A percentile compares a stretch with the other conserved stretches of the same genome.
phyloP scores from a whole-genome alignment of 352 stramenopile genomes.

The Phytophthora aleatoria region DNA sequence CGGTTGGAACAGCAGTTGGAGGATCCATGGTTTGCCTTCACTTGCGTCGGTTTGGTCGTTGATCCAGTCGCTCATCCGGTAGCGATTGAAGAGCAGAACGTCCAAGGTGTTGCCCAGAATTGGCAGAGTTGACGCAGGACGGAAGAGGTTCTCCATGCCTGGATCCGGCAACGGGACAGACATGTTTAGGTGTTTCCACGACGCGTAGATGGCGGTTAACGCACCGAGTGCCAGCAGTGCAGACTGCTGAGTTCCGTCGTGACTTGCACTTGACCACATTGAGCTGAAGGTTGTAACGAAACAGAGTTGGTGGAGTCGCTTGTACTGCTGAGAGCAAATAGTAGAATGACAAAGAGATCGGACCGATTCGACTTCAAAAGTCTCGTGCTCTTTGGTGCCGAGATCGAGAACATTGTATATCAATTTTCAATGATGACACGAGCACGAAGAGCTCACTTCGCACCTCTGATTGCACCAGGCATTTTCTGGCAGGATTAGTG shows the following conservation, averaged over 20 bases:
- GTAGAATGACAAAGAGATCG: conserved; percentile 12
- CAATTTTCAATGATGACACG: conserved; percentile 14
- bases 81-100: conserved; percentile 28
- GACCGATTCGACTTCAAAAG: not conserved
- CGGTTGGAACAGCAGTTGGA: conserved; percentile 37
- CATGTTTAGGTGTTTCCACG: conserved; percentile 30
- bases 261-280: conserved; percentile 37
- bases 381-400: not conserved
- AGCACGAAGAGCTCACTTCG: conserved; percentile 11
- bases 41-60: conserved; percentile 43
- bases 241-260: conserved; percentile 25
- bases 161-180: conserved; percentile 28
- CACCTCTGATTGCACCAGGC: conserved; percentile 28
- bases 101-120: conserved; percentile 43
- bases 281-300: not conserved
- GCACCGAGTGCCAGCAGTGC: conserved; percentile 24
- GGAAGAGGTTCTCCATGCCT: conserved; percentile 28
- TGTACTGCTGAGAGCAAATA: conserved; percentile 25
- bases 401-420: conserved; percentile 1
- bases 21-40: conserved; percentile 46
- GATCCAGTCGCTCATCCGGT: conserved; percentile 64
- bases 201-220: conserved; percentile 23
- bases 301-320: conserved; percentile 6
- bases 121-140: conserved; percentile 37
- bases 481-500: no score